These are phyloP conservation scores for Capsella bursapastoris DNA, from an alignment of 345 rosid genomes.

Conservation along the genomic window DNA sequence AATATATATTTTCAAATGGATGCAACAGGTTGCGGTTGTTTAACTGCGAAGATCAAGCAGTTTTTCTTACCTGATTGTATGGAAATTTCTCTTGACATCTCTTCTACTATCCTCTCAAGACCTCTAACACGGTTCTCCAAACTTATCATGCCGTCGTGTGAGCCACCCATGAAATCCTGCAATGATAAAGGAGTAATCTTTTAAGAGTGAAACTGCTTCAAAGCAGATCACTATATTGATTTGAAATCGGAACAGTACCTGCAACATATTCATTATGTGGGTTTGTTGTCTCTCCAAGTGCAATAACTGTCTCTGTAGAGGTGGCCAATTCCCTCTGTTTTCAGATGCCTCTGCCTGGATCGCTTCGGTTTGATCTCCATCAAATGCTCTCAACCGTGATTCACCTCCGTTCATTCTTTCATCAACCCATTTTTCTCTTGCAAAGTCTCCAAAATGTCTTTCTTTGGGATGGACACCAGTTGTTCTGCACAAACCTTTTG, in stretches of 20 bases:
- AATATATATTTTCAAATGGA: constrained; percentile 57
- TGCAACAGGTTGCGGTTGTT: constrained; percentile 39
- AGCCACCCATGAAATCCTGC: constrained; percentile 99
- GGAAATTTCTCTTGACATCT: constrained; percentile 84
- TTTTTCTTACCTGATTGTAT: constrained; percentile 71
- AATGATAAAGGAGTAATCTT: constrained; percentile 21
- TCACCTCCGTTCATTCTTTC: constrained; percentile 57
- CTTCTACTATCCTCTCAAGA: constrained; percentile 94
- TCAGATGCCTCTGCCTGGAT: constrained; percentile 59
- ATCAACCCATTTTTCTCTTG: constrained; percentile 48
- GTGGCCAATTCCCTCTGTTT: constrained; percentile 75
- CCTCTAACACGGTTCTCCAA: constrained; percentile 90
- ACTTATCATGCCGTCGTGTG: constrained; percentile 86
- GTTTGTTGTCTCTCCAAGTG: constrained; percentile 93
- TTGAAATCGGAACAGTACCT: constrained; percentile 52
- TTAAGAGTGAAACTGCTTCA: constrained; percentile 37
- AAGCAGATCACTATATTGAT: constrained; percentile 23
- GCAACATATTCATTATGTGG: constrained; percentile 90
- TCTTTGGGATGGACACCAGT: constrained; percentile 45
- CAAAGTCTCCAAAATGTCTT: constrained; percentile 46
- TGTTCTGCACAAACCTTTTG: constrained; percentile 54
- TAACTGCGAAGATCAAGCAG: constrained; percentile 53
- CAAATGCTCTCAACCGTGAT: constrained; percentile 56
- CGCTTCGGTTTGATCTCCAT: constrained; percentile 55
- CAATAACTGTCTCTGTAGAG: constrained; percentile 88